phyloP scores from a whole-genome alignment of 495 filamentous ascomycete species.

The Hyaloscypha hepaticicola region DNA sequence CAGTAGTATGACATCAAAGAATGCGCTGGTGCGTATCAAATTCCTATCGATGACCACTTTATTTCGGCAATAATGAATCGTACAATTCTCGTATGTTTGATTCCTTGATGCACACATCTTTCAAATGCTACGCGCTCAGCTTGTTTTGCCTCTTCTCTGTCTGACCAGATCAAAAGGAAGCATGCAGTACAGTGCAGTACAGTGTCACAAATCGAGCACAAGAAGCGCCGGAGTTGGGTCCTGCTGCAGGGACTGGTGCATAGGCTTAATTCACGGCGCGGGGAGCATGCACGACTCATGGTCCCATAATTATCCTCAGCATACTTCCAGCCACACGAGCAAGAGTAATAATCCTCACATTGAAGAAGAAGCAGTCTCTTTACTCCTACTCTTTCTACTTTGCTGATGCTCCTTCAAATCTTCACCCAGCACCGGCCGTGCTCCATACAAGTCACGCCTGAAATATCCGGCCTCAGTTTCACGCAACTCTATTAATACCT shows the following conservation, averaged over 20 bases:
- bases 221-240: not conserved
- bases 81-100: not conserved
- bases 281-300: not conserved
- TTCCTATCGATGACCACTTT: not conserved
- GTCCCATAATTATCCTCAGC: not conserved
- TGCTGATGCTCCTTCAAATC: not conserved
- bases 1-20: not conserved
- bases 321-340: not conserved
- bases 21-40: not conserved
- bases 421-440: not conserved
- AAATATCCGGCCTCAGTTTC: not conserved
- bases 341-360: not conserved
- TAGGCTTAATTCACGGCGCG: not conserved
- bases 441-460: not conserved
- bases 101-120: not conserved
- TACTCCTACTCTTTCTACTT: not conserved
- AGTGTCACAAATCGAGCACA: not conserved
- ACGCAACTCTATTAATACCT: not conserved
- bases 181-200: not conserved
- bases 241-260: not conserved
- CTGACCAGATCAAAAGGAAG: constrained; percentile 1
- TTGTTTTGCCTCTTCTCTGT: not conserved
- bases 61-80: not conserved
- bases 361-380: not conserved
- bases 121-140: not conserved